A percentile compares a stretch with the other conserved stretches of the same genome.
These are phyloP conservation scores for Penicillium freii DNA, from an alignment of 2,329 filamentous ascomycete species.

Conservation along the genomic window DNA sequence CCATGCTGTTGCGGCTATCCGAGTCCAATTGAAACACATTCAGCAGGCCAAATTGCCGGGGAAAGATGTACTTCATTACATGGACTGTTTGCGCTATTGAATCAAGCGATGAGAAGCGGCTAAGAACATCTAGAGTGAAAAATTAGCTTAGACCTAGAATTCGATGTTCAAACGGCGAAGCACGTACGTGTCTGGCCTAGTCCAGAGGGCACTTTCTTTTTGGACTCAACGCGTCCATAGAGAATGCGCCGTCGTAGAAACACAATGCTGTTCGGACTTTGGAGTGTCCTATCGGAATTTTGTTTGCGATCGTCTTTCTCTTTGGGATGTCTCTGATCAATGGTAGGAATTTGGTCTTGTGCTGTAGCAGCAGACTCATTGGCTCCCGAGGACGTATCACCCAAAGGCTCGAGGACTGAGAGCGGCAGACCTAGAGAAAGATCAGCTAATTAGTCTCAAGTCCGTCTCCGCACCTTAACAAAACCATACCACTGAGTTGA, in stretches of 20 bases:
- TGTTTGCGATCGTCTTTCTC: neutral
- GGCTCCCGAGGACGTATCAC: constrained; percentile 2
- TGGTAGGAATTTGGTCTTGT: neutral
- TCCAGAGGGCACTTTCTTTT: constrained; percentile 68
- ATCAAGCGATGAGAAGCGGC: constrained; percentile 57
- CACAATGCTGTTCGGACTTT: constrained; percentile 57
- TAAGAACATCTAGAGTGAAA: constrained; percentile 67
- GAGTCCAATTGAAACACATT: constrained; percentile 81
- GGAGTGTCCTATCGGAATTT: constrained; percentile 5
- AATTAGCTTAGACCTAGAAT: neutral
- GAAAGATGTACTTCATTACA: constrained; percentile 90
- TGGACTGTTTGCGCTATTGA: constrained; percentile 59
- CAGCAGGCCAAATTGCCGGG: constrained; percentile 81
- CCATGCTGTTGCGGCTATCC: constrained; percentile 63
- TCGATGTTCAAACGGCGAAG: neutral
- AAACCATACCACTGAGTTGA: constrained; percentile 70
- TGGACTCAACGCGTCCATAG: constrained; percentile 72
- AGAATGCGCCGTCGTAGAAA: constrained; percentile 83
- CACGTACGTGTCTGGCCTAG: constrained; percentile 75
- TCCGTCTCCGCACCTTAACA: neutral
- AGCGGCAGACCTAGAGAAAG: constrained; percentile 30
- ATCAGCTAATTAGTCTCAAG: neutral
- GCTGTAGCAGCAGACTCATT: neutral
- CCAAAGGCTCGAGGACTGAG: constrained; percentile 30
- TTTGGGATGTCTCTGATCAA: neutral